Conservation (phyloP, 2,329 filamentous ascomycete genomes). For the Ascochyta viciae-villosae region DNA sequence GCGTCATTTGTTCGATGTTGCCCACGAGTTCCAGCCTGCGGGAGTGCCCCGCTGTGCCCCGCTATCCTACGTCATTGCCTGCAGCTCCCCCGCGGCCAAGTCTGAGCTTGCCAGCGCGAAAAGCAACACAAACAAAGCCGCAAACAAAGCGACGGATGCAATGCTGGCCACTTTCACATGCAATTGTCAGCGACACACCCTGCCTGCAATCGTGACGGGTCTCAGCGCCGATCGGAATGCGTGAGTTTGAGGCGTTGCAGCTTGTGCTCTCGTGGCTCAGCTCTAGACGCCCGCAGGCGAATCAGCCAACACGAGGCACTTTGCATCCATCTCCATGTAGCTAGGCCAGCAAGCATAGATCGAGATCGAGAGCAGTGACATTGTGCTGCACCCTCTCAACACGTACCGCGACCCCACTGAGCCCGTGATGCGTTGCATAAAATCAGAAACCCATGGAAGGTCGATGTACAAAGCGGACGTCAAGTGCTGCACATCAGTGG, state of each 20-base stretch:
- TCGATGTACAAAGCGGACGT: slow-evolving; percentile 14
- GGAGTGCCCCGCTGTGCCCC: slow-evolving; percentile 10
- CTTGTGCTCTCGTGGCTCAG: slow-evolving; percentile 12
- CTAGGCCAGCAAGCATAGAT: slow-evolving; percentile 9
- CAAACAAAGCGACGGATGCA: slow-evolving; percentile 13
- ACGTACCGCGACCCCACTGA: slow-evolving; percentile 8
- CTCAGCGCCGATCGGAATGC: neutral
- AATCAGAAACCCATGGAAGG: slow-evolving; percentile 5
- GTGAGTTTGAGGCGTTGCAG: slow-evolving; percentile 1
- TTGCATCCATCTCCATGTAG: slow-evolving; percentile 12
- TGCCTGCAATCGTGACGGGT: neutral
- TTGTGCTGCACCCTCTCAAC: slow-evolving; percentile 3
- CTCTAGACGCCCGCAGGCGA: slow-evolving; percentile 11
- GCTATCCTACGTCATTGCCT: slow-evolving; percentile 12
- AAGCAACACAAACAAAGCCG: slow-evolving; percentile 13
- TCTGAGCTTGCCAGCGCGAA: slow-evolving; percentile 4
- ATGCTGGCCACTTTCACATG: slow-evolving; percentile 7
- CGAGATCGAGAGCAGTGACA: slow-evolving; percentile 14
- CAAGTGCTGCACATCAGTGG: slow-evolving; percentile 16
- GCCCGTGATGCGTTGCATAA: slow-evolving; percentile 13
- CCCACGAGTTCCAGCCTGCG: slow-evolving; percentile 14
- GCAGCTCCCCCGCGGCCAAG: slow-evolving; percentile 13
- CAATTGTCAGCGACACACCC: neutral
- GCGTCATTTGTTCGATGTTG: slow-evolving; percentile 19
- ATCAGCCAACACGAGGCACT: slow-evolving; percentile 13